A percentile compares a stretch with the other conserved stretches of the same genome.
Evolutionary conservation across 2,329 filamentous ascomycete species (phyloP).

Genomic region (Trichoderma gracile): DNA sequence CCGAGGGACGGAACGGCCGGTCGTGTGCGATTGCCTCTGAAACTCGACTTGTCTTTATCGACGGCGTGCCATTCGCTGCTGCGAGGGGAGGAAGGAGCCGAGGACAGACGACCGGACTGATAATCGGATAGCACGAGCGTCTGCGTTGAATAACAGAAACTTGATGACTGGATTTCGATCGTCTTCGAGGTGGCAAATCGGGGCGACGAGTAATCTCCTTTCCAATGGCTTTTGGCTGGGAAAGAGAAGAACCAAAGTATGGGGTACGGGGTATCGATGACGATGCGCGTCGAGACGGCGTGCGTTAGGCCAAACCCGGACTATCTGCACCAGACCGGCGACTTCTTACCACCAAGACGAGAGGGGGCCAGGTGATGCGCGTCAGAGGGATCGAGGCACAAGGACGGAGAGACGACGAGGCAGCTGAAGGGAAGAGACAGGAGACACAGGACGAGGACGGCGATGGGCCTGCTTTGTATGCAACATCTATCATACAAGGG

Average conservation of each 20-base stretch:
- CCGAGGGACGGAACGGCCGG: slow-evolving; percentile 10
- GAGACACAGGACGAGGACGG: neutral
- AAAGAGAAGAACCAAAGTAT: neutral
- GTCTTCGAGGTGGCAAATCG: neutral
- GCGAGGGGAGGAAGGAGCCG: neutral
- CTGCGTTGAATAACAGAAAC: neutral
- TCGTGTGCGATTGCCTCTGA: slow-evolving; percentile 1
- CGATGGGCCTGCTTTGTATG: slow-evolving; percentile 16
- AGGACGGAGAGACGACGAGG: neutral
- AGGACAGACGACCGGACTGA: neutral
- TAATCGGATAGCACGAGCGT: neutral
- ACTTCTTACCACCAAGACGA: neutral
- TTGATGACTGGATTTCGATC: neutral
- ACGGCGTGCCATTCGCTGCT: slow-evolving; percentile 10
- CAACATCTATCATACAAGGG: neutral
- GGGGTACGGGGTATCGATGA: slow-evolving; percentile 17
- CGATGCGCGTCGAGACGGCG: slow-evolving; percentile 12
- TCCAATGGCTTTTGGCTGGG: neutral
- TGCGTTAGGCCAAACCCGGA: neutral
- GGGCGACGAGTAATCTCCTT: neutral
- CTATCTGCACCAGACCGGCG: neutral
- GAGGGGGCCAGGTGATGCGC: neutral
- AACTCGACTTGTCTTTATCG: slow-evolving; percentile 16
- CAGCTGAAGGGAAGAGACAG: slow-evolving; percentile 3
- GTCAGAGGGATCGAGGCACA: neutral